Base-by-base conservation (phyloP, 768 basidiomycete genomes). In the Neoboletus brunneissimus region DNA sequence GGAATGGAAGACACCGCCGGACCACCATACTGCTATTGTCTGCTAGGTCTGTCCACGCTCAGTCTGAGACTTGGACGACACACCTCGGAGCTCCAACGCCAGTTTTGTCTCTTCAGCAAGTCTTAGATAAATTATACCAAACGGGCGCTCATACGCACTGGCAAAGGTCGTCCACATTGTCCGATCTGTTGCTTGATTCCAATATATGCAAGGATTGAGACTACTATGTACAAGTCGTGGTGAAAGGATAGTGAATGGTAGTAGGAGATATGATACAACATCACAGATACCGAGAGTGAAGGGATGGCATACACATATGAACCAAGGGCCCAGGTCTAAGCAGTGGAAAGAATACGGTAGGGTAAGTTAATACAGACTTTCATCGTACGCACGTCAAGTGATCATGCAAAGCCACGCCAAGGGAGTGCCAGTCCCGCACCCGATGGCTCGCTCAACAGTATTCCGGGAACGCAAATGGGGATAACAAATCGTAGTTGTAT, bases 401-500 rank as follows among this genome's bases (percentile, higher is more conserved):
- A 41, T 35, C 25, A 56, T 40, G 23, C 10, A 20, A 16, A 46
- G 13, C 18, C 29, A 35, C 16, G 23, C 12, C 20, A 40, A 50
- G 23, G 34, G 4, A 10, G 38, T 40, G 38, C 18, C 38, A 20
- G 38, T 20, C 18, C 51, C 16, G 22, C 27, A 38, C 38, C 41
- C 25, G 22, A 25, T 22, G 11, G 45, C 29, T n/a, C 11, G 40
- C n/a, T 64, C 55, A 64, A 27, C 43, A 51, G n/a, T 56, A 60
- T 31, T 64, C 64, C 27, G 64, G 53, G 22, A 65, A 64, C 9
- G 54, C 13, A 45, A 64, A 65, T 0, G 56, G 62, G 5, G 58
- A 54, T 43, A 68, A 62, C 10, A 70, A n/a, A 40, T 72, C 66
- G 16, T 62, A 58, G 20, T 63, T 53, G 32, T 72, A 58, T n/a